Conservation (phyloP, 2,329 filamentous ascomycete species). For the Zalaria obscura region DNA sequence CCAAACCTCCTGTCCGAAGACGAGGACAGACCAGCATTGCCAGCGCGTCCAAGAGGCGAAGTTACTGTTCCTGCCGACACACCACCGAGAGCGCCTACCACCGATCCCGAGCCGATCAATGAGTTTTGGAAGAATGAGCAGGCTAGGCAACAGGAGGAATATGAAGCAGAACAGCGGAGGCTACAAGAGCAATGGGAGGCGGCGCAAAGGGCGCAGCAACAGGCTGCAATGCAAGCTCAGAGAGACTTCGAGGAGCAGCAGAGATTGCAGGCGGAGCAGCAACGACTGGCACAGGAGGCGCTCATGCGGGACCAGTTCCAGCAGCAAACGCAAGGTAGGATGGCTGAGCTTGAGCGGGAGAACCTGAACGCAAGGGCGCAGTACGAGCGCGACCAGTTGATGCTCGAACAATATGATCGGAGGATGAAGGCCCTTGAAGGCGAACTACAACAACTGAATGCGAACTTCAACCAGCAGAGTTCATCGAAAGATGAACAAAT, state of each 20-base stretch:
- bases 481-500: slow-evolving; percentile 91
- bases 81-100: slow-evolving; percentile 49
- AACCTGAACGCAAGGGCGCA: slow-evolving; percentile 89
- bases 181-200: slow-evolving; percentile 78
- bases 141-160: slow-evolving; percentile 81
- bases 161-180: slow-evolving; percentile 83
- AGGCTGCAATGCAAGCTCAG: slow-evolving; percentile 73
- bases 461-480: slow-evolving; percentile 73
- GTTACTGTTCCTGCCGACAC: slow-evolving; percentile 57
- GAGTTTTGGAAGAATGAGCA: slow-evolving; percentile 97
- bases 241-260: slow-evolving; percentile 96
- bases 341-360: slow-evolving; percentile 89
- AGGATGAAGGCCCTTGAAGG: slow-evolving; percentile 85
- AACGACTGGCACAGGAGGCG: slow-evolving; percentile 80
- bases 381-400: slow-evolving; percentile 92
- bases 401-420: slow-evolving; percentile 91
- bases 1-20: slow-evolving; percentile 80
- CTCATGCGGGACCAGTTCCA: slow-evolving; percentile 77
- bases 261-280: slow-evolving; percentile 72
- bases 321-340: slow-evolving; percentile 87
- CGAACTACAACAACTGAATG: slow-evolving; percentile 69
- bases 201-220: slow-evolving; percentile 66
- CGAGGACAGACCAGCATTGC: slow-evolving; percentile 61
- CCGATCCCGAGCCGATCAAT: slow-evolving; percentile 86
- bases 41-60: slow-evolving; percentile 57